Conservation (phyloP, 305 asterid genomes). For the Caryopteris hybrid region DNA sequence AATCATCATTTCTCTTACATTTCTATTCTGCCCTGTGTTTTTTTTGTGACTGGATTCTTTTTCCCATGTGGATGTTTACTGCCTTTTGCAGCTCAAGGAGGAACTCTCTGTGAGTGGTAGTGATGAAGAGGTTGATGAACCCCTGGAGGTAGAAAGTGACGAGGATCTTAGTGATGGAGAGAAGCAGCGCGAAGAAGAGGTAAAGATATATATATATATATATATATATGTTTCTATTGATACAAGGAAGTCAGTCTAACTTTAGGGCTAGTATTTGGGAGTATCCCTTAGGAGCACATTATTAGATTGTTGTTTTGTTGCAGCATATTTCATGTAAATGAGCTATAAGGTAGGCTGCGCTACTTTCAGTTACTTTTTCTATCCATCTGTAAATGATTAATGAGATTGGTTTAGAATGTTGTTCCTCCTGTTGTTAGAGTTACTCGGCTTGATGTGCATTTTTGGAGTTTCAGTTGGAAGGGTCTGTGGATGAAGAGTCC, state of each 20-base stretch:
- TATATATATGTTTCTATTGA: neutral
- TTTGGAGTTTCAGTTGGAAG: conserved; percentile 70
- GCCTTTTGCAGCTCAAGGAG: conserved; percentile 64
- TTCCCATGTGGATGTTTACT: neutral
- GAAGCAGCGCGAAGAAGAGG: conserved; percentile 71
- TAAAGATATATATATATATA: conserved; percentile 27
- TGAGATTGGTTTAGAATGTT: neutral
- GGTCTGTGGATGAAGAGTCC: conserved; percentile 92
- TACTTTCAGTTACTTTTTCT: too few relatives aligned
- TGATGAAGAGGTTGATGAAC: conserved; percentile 87
- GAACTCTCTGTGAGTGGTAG: conserved; percentile 84
- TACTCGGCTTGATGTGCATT: neutral
- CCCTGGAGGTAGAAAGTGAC: conserved; percentile 69
- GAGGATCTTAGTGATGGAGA: conserved; percentile 69
- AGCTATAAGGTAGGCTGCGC: too few relatives aligned
- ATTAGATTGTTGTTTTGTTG: too few relatives aligned
- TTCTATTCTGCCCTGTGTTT: neutral
- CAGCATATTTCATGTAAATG: too few relatives aligned
- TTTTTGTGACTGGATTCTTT: neutral
- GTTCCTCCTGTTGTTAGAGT: neutral
- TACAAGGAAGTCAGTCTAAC: neutral
- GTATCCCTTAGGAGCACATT: too few relatives aligned
- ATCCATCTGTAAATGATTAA: neutral
- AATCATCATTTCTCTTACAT: neutral
- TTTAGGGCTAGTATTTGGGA: too few relatives aligned